Conservation (phyloP, 352 stramenopile genomes). For the Globisporangium iwayamae region DNA sequence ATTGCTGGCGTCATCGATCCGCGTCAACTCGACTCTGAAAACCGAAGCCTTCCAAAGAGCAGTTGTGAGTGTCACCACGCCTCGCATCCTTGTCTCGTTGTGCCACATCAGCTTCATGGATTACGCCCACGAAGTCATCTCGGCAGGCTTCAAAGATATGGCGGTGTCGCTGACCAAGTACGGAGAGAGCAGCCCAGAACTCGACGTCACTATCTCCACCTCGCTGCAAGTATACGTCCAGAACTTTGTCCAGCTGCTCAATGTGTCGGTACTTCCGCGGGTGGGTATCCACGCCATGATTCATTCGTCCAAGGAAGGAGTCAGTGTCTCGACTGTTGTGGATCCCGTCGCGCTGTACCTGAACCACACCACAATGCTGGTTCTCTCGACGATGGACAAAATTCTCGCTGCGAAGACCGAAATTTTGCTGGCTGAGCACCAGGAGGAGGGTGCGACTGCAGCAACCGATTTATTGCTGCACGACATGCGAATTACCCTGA, state of each 20-base stretch:
- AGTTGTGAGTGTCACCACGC: constrained; percentile 28
- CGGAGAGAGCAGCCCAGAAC: constrained; percentile 13
- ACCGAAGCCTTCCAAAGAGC: constrained; percentile 40
- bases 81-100: constrained; percentile 35
- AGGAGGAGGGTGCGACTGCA: neutral
- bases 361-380: constrained; percentile 66
- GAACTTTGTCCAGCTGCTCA: constrained; percentile 71
- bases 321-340: constrained; percentile 46
- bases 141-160: constrained; percentile 45
- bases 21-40: constrained; percentile 43
- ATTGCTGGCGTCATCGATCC: constrained; percentile 65
- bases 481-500: constrained; percentile 55
- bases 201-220: constrained; percentile 38
- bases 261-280: constrained; percentile 56
- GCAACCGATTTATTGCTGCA: constrained; percentile 29
- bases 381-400: constrained; percentile 55
- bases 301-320: constrained; percentile 24
- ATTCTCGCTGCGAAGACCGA: constrained; percentile 23
- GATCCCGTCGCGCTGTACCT: constrained; percentile 55
- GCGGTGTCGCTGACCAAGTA: constrained; percentile 27
- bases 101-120: constrained; percentile 39
- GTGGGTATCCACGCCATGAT: constrained; percentile 45
- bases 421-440: neutral
- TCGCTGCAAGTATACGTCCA: constrained; percentile 57
- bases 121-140: constrained; percentile 55